Evolutionary conservation across 106 monocot species (phyloP).

Genomic region (Dioscorea dumetorum): DNA sequence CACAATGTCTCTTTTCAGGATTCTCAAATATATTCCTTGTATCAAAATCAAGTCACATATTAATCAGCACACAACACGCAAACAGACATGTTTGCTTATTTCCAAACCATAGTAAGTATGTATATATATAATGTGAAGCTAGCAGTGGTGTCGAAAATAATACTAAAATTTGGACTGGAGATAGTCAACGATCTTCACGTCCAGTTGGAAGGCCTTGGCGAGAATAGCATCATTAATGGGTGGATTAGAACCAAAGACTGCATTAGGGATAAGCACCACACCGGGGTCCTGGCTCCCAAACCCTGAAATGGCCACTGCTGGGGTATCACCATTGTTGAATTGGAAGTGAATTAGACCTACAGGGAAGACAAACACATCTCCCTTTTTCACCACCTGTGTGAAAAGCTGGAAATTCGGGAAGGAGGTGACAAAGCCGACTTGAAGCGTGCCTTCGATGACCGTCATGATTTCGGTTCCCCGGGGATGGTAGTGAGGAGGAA

Average conservation of each 20-base stretch:
- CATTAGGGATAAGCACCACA: neutral
- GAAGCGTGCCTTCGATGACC: conserved; percentile 10
- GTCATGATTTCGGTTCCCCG: conserved; percentile 13
- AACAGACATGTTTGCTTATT: too few species aligned
- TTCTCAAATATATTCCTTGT: too few species aligned
- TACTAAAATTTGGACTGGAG: neutral
- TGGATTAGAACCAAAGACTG: neutral
- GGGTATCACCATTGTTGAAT: conserved; percentile 9
- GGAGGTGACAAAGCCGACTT: conserved; percentile 21
- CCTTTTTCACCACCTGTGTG: conserved; percentile 9
- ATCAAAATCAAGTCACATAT: too few species aligned
- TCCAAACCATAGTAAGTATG: too few species aligned
- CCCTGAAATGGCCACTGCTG: neutral
- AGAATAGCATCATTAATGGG: neutral
- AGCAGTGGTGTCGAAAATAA: too few species aligned
- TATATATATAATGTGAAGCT: too few species aligned
- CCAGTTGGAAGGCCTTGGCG: neutral
- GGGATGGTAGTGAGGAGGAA: conserved; percentile 17
- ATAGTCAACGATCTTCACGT: neutral
- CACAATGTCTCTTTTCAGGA: too few species aligned
- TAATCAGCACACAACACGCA: too few species aligned
- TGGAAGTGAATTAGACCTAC: conserved; percentile 22
- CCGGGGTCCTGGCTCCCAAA: neutral
- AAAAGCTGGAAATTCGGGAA: conserved; percentile 5
- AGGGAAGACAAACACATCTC: conserved; percentile 23